A percentile compares a stretch with the other conserved stretches of the same genome.
These are phyloP conservation scores for Nicotiana otophora DNA, from an alignment of 257 asterid genomes.

Conservation along the genomic window DNA sequence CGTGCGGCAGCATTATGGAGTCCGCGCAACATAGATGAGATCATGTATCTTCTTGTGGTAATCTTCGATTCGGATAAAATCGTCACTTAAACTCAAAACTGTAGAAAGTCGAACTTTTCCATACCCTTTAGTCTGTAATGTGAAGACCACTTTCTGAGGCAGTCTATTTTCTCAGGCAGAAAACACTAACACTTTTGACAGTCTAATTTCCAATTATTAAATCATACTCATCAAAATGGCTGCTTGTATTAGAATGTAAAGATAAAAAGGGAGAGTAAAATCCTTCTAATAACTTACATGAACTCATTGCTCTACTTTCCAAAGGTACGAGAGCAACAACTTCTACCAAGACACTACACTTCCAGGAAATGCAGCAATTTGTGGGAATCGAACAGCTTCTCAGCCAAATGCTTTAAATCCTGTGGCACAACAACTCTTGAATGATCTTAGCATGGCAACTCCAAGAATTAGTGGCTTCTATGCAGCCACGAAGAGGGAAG, in stretches of 20 bases:
- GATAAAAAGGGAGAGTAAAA: neutral
- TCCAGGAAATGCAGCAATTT: slow-evolving; percentile 60
- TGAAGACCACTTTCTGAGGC: neutral
- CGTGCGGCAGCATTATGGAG: too few relatives aligned
- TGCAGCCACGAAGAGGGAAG: slow-evolving; percentile 45
- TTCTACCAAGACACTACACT: slow-evolving; percentile 63
- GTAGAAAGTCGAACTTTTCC: neutral
- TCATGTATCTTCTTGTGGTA: neutral
- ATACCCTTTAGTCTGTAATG: neutral
- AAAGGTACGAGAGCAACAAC: slow-evolving; percentile 73
- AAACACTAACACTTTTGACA: neutral
- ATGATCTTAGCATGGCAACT: slow-evolving; percentile 56
- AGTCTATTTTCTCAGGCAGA: neutral
- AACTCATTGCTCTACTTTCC: neutral
- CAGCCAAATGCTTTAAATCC: slow-evolving; percentile 40
- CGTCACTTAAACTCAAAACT: neutral
- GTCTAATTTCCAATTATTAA: too few relatives aligned
- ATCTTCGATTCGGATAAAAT: neutral
- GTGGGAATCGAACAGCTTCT: slow-evolving; percentile 54
- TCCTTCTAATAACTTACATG: neutral
- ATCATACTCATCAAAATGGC: neutral
- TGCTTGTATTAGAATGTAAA: neutral
- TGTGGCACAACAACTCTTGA: slow-evolving; percentile 29
- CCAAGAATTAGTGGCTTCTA: slow-evolving; percentile 53
- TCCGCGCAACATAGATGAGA: neutral